Evolutionary conservation across 2,329 filamentous ascomycete genomes (phyloP).

Genomic region (Colletotrichum sp.): DNA sequence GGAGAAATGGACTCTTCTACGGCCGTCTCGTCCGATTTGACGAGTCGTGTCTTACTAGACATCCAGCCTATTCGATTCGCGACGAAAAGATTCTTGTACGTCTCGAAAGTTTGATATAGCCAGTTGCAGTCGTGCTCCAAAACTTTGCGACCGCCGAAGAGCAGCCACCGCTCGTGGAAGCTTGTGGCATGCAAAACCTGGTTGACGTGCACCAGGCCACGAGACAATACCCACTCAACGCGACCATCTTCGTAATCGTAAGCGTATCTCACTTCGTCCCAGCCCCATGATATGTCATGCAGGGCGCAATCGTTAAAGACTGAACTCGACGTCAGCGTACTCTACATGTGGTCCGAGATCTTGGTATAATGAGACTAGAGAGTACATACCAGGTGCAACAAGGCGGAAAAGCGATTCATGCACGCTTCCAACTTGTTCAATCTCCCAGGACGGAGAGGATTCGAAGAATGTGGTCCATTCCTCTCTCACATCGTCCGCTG

Average conservation of each 20-base stretch:
- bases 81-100: neutral
- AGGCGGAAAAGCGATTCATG: neutral
- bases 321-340: neutral
- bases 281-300: neutral
- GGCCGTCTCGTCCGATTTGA: neutral
- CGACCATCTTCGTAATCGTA: neutral
- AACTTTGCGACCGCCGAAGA: neutral
- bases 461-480: neutral
- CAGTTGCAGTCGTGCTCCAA: neutral
- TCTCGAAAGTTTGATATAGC: neutral
- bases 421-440: neutral
- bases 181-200: neutral
- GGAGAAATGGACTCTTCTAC: neutral
- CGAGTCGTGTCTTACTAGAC: neutral
- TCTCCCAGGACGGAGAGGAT: neutral
- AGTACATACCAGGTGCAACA: neutral
- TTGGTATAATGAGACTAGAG: neutral
- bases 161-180: neutral
- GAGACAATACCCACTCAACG: neutral
- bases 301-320: neutral
- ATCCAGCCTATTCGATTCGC: neutral
- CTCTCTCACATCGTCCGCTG: neutral
- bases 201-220: neutral
- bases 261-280: neutral
- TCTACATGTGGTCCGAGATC: neutral